phyloP scores from a whole-genome alignment of 108 stramenopile species.

The Nitzschia inconspicua region DNA sequence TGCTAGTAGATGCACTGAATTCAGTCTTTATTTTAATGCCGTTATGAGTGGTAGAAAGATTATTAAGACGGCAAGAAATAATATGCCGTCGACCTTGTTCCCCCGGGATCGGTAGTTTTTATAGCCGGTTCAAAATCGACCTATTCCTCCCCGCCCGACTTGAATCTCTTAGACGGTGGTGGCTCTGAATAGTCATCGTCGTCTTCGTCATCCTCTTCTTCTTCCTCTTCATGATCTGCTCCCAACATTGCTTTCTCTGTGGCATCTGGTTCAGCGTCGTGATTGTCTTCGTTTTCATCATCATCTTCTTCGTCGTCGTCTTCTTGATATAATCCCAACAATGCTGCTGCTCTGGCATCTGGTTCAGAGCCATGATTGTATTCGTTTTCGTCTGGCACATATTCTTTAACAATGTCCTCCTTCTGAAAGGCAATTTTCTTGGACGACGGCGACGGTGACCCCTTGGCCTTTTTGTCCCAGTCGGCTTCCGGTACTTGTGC shows the following conservation, averaged over 20 bases:
- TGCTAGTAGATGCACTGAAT: too few relatives aligned
- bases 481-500: constrained; percentile 36
- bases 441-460: constrained; percentile 1
- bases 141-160: constrained; percentile 7
- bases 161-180: constrained; percentile 16
- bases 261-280: constrained; percentile 2
- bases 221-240: not conserved
- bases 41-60: too few relatives aligned
- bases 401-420: constrained; percentile 15
- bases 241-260: too few relatives aligned
- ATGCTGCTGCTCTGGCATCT: not conserved
- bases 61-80: too few relatives aligned
- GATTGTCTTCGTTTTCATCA: constrained; percentile 5
- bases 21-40: too few relatives aligned
- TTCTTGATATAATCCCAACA: not conserved
- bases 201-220: constrained; percentile 2
- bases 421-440: constrained; percentile 18
- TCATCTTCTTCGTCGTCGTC: constrained; percentile 19
- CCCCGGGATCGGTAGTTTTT: too few relatives aligned
- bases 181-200: not conserved
- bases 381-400: constrained; percentile 24
- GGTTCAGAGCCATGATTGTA: constrained; percentile 2
- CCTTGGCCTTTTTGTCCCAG: constrained; percentile 32
- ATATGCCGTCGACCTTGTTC: too few relatives aligned
- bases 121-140: constrained; percentile 19